These are phyloP conservation scores for Diaporthe sp. DNA, from an alignment of 2,329 filamentous ascomycete genomes.

Conservation along the genomic window DNA sequence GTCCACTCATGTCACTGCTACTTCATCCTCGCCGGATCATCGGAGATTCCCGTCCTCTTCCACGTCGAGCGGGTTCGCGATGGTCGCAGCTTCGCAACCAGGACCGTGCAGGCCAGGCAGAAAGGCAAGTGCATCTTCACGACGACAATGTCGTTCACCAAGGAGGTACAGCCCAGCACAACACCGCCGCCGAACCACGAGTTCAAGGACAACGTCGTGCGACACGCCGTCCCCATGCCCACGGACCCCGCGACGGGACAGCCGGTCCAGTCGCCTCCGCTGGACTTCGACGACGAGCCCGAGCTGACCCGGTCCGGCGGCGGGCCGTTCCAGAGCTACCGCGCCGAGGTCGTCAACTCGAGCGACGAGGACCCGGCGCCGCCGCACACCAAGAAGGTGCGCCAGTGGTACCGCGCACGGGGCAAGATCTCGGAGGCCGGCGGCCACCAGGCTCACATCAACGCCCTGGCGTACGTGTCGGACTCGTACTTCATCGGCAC, in stretches of 20 bases:
- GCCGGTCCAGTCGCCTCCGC: conserved; percentile 46
- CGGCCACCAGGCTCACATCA: conserved; percentile 83
- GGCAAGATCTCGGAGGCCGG: conserved; percentile 79
- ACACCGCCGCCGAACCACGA: conserved; percentile 25
- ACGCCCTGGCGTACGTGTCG: conserved; percentile 91
- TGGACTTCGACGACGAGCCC: conserved; percentile 55
- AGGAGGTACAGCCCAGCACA: conserved; percentile 63
- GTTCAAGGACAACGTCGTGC: conserved; percentile 55
- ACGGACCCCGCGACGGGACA: conserved; percentile 44
- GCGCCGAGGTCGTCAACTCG: conserved; percentile 53
- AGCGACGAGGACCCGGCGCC: conserved; percentile 49
- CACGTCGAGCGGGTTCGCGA: conserved; percentile 95
- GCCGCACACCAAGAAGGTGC: conserved; percentile 74
- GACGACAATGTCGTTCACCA: conserved; percentile 89
- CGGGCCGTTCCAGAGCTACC: conserved; percentile 59
- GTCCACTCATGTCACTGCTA: conserved; percentile 99
- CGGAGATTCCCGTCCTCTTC: conserved; percentile 88
- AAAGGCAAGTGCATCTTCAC: conserved; percentile 92
- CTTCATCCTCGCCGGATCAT: conserved; percentile 91
- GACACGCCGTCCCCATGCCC: conserved; percentile 74
- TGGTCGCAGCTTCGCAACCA: conserved; percentile 87
- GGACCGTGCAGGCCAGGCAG: conserved; percentile 96
- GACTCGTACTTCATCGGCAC: conserved; percentile 96
- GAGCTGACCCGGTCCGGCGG: conserved; percentile 61
- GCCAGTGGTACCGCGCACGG: conserved; percentile 79